Evolutionary conservation across 1,284 basidiomycete genomes (phyloP).

Genomic region (Ustilago trichophora): DNA sequence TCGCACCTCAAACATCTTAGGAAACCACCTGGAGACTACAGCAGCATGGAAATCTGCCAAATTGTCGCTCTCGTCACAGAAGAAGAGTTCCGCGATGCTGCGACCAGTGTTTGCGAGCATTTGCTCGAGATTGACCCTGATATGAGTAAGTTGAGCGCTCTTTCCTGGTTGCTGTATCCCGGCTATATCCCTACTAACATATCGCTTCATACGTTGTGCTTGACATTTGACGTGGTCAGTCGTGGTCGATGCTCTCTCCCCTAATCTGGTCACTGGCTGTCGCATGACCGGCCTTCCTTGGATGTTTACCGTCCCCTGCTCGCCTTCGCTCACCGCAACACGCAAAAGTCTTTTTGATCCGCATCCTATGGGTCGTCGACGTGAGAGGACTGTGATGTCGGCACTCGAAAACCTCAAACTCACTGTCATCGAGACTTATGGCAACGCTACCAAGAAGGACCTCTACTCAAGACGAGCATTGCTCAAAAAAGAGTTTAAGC

Average conservation of each 20-base stretch:
- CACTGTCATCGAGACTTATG: constrained; percentile 21
- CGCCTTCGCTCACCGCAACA: constrained; percentile 38
- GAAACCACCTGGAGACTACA: constrained; percentile 32
- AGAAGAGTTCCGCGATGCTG: constrained; percentile 31
- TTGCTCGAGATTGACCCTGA: constrained; percentile 43
- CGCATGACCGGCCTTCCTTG: constrained; percentile 50
- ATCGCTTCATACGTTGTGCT: no score
- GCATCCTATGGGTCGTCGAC: constrained; percentile 44
- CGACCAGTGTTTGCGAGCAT: constrained; percentile 31
- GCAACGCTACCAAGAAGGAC: constrained; percentile 29
- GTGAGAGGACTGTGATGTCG: constrained; percentile 13
- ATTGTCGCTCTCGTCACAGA: constrained; percentile 19
- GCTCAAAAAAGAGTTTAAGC: constrained; percentile 26
- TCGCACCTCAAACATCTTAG: constrained; percentile 20
- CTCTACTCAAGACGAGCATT: constrained; percentile 20
- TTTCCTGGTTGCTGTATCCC: no score
- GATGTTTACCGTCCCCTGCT: constrained; percentile 49
- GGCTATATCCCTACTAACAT: no score
- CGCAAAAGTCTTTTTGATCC: constrained; percentile 31
- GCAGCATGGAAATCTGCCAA: constrained; percentile 26
- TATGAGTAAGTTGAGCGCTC: constrained; percentile 25
- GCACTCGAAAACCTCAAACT: constrained; percentile 37
- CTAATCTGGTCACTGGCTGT: constrained; percentile 47
- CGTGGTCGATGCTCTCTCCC: constrained; percentile 54
- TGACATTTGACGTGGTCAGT: no score